These are phyloP conservation scores for Amoebophrya sp. DNA, from an alignment of 169 alveolate species.

Conservation along the genomic window DNA sequence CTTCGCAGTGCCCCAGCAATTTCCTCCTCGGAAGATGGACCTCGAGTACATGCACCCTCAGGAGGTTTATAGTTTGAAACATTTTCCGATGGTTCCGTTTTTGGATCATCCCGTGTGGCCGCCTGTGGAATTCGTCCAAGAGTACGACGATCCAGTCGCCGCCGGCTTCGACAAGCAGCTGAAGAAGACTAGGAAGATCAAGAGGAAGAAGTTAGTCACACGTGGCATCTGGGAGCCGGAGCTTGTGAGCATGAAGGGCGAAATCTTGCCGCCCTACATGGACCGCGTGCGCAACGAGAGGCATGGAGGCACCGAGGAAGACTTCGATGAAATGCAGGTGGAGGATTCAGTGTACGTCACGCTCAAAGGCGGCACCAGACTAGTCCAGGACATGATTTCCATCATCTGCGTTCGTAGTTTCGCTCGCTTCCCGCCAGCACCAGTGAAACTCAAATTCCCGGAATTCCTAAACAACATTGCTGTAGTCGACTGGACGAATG, in stretches of 20 bases:
- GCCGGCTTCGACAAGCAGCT: neutral
- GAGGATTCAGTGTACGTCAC: neutral
- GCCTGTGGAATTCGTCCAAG: neutral
- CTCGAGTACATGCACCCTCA: slow-evolving; percentile 1
- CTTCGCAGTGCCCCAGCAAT: neutral
- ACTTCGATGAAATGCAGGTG: slow-evolving; percentile 17
- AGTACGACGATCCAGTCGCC: neutral
- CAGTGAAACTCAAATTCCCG: neutral
- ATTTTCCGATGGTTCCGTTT: neutral
- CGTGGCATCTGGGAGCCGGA: slow-evolving; percentile 24
- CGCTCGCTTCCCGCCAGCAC: neutral
- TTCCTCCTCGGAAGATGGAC: neutral
- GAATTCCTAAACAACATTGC: slow-evolving; percentile 2
- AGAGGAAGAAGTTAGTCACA: neutral
- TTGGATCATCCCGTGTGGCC: slow-evolving; percentile 23
- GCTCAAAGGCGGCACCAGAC: neutral
- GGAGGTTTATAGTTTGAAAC: neutral
- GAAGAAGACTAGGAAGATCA: neutral
- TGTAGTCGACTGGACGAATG: neutral
- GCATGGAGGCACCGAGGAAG: neutral
- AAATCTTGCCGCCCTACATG: neutral
- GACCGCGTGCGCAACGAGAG: neutral
- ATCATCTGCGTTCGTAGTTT: neutral
- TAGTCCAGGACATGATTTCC: neutral
- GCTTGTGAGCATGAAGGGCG: neutral